These are phyloP conservation scores for Pseudotsuga menziesii DNA, from an alignment of 75 land plant species.

Conservation along the genomic window DNA sequence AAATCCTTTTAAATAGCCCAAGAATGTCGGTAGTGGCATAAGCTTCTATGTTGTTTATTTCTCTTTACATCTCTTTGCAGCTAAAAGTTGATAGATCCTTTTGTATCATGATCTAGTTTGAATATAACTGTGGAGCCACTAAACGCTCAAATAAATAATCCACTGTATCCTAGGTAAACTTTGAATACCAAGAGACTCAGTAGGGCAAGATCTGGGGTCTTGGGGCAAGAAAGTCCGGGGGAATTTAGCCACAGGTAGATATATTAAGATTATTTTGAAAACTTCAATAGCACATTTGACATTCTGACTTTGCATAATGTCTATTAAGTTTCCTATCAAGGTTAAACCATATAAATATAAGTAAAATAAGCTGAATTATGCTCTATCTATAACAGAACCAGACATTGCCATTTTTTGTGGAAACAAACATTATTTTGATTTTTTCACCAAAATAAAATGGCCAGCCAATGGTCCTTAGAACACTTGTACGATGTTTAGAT, in stretches of 20 bases:
- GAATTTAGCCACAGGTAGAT: too few species aligned
- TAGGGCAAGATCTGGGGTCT: not conserved
- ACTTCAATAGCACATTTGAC: too few species aligned
- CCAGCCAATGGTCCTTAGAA: too few species aligned
- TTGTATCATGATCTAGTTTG: not conserved
- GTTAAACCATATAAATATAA: not conserved
- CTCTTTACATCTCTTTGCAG: not conserved
- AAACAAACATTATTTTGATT: too few species aligned
- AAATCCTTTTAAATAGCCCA: not conserved
- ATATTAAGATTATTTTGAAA: too few species aligned
- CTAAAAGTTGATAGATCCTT: not conserved
- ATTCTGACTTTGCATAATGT: too few species aligned
- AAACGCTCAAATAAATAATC: not conserved
- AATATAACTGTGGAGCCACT: not conserved
- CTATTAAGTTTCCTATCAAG: not conserved
- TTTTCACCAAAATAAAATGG: too few species aligned
- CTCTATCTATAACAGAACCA: too few species aligned
- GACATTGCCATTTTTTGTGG: too few species aligned
- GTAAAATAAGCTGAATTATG: not conserved
- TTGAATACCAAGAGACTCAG: not conserved
- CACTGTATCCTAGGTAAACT: not conserved
- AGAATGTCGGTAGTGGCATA: not conserved
- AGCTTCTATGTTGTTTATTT: not conserved
- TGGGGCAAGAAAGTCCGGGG: not conserved
- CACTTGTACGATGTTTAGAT: too few species aligned